A percentile compares a stretch with the other conserved stretches of the same genome.
These are phyloP conservation scores for Phytophthora crassamura DNA, from an alignment of 352 stramenopile species.

Conservation along the genomic window DNA sequence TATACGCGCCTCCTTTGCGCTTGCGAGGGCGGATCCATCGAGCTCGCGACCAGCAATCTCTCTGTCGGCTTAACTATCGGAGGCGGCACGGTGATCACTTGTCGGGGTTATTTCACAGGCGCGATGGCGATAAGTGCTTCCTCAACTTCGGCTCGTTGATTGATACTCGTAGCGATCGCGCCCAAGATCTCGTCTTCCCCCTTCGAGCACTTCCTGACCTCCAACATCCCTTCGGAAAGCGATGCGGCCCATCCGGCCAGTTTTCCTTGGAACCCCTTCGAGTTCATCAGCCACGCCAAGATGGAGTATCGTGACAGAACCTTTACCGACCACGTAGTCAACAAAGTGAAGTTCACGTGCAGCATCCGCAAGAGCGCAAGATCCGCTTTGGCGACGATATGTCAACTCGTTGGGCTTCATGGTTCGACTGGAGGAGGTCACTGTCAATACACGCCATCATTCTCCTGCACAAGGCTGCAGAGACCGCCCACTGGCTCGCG, in stretches of 20 bases:
- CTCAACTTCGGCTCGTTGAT: background rate
- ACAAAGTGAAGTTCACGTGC: background rate
- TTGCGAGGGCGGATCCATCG: too few species aligned
- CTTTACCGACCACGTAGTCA: background rate
- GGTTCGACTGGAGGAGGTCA: slow-evolving; percentile 1
- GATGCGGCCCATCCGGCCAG: slow-evolving; percentile 1
- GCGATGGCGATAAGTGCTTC: background rate
- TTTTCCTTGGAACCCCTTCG: background rate
- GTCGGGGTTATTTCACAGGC: background rate
- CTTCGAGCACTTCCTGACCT: slow-evolving; percentile 10
- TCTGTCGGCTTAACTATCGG: background rate
- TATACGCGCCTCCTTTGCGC: too few species aligned
- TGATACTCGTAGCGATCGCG: slow-evolving; percentile 1
- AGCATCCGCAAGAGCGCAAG: slow-evolving; percentile 1
- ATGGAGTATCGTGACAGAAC: background rate
- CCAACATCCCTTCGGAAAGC: background rate
- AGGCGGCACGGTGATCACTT: background rate
- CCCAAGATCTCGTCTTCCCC: slow-evolving; percentile 9
- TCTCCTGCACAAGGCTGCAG: too few species aligned
- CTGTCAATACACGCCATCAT: slow-evolving; percentile 11
- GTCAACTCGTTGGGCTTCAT: slow-evolving; percentile 12
- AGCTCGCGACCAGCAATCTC: background rate
- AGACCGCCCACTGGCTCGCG: too few species aligned
- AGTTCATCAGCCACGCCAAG: background rate
- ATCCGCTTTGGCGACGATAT: too few species aligned